Evolutionary conservation across 2,329 filamentous ascomycete species (phyloP), one percentile per base, ranked within the genome.

Genomic region (Ustilaginoidea virens): DNA sequence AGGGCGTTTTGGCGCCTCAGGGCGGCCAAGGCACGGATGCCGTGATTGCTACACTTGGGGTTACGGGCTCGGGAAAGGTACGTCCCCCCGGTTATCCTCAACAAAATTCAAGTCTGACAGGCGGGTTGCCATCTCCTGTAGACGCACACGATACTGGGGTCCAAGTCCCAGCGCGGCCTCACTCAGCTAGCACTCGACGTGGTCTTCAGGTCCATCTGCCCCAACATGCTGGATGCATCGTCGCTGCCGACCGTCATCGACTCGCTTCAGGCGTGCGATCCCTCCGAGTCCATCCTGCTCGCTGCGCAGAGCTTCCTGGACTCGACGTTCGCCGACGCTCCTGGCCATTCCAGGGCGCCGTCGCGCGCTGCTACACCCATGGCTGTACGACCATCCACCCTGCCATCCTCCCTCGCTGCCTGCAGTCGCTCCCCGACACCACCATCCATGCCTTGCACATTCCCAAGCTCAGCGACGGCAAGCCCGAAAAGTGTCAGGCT

Each of bases 61-160:
- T 94, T 24, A 94, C 87, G 6, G 90, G 90, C 9, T 94, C 86
- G 28, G 90, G 90, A 52, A 98, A 98, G 74, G 87, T 92, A 43
- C n/a, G n/a, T n/a, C n/a, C n/a, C n/a, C n/a, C n/a, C n/a, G n/a
- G n/a, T n/a, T n/a, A n/a, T n/a, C n/a, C 11, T 7, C 11, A 12
- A n/a, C n/a, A 5, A 13, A 5, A 7, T 7, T 7, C 9, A 15
- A 13, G 4, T 4, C 9, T 25, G 12, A 20, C 10, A 2, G 17
- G 7, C 26, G 7, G 16, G 19, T 21, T 7, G 11, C n/a, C n/a
- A n/a, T n/a, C n/a, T n/a, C n/a, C 17, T 14, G 13, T 46, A 94
- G 87, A 92, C 82, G 37, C 87, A 98, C 51, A 98, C 90, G 1
- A 93, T 96, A 35, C 69, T 98, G 11, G 90, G 90, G 31, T 92